These are phyloP conservation scores for Syzygium aromaticum DNA, from an alignment of 345 rosid species.

Conservation along the genomic window DNA sequence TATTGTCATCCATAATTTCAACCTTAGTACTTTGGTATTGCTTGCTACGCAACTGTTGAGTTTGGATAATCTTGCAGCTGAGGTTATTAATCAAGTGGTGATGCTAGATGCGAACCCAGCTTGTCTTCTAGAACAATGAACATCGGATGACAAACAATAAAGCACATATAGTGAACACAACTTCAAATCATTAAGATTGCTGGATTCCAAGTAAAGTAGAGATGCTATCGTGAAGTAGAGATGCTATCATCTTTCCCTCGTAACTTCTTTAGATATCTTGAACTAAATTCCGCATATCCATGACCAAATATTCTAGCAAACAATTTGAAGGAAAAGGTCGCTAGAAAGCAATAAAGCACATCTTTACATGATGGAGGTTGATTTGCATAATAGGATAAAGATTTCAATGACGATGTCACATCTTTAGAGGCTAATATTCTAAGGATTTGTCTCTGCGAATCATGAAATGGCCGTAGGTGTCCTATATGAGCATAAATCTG, in stretches of 20 bases:
- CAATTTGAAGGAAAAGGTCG: not conserved
- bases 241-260: not conserved
- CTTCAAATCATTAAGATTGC: not conserved
- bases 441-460: not conserved
- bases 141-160: too few species aligned
- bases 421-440: not conserved
- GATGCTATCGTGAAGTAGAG: not conserved
- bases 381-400: not conserved
- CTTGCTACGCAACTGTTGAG: not conserved
- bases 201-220: not conserved
- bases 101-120: too few species aligned
- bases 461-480: not conserved
- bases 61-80: not conserved
- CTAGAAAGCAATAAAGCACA: not conserved
- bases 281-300: not conserved
- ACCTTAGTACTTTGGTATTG: not conserved
- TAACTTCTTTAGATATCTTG: not conserved
- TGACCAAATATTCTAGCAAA: not conserved
- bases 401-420: not conserved
- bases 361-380: not conserved
- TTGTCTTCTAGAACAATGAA: too few species aligned
- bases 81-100: not conserved
- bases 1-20: not conserved
- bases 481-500: not conserved
- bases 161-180: not conserved